Conservation (phyloP, 2,329 filamentous ascomycete genomes). For the Sphaerulina musiva region DNA sequence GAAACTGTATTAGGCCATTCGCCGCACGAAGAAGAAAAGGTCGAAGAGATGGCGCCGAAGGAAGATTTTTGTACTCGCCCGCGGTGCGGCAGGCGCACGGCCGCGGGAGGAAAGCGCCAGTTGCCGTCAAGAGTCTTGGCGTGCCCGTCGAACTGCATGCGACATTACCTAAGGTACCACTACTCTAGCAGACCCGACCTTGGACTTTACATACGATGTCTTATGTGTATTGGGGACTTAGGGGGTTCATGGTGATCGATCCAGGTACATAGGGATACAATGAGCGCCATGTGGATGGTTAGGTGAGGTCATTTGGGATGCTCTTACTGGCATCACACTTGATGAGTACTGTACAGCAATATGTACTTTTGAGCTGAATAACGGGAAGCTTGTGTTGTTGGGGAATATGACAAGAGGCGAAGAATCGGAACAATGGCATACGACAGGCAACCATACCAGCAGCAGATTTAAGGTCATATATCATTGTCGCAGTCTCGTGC, state of each 20-base stretch:
- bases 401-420: constrained; percentile 51
- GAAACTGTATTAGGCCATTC: constrained; percentile 31
- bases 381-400: constrained; percentile 49
- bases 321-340: constrained; percentile 55
- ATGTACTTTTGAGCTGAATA: constrained; percentile 56
- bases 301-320: constrained; percentile 37
- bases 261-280: too few relatives aligned
- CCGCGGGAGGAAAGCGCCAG: neutral
- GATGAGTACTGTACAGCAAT: too few relatives aligned
- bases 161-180: too few relatives aligned
- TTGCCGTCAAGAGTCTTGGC: too few relatives aligned
- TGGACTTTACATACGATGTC: too few relatives aligned
- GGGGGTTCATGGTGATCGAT: too few relatives aligned
- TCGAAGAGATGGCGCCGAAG: constrained; percentile 4
- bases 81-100: neutral
- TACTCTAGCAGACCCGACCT: neutral
- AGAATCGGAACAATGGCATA: constrained; percentile 24
- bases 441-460: too few relatives aligned
- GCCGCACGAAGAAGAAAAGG: constrained; percentile 33
- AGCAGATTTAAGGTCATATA: too few relatives aligned
- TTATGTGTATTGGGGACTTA: too few relatives aligned
- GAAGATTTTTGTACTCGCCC: constrained; percentile 3
- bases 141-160: too few relatives aligned
- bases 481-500: too few relatives aligned
- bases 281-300: too few relatives aligned